Conservation (phyloP, 345 rosid genomes). For the Mangifera indica region DNA sequence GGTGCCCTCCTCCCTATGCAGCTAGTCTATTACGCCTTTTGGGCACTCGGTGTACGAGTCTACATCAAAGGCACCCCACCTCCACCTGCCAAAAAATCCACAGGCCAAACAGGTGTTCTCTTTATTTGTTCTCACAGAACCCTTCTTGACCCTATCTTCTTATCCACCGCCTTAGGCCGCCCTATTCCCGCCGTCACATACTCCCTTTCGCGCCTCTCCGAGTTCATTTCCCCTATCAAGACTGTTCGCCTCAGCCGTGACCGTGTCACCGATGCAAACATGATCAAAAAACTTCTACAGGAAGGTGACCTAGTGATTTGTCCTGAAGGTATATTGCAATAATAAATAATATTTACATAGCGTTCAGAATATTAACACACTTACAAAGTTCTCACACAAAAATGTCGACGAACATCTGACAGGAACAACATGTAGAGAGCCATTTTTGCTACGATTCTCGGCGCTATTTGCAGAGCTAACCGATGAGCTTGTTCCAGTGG, state of each 20-base stretch:
- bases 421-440: slow-evolving; percentile 81
- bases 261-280: slow-evolving; percentile 57
- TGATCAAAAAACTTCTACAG: slow-evolving; percentile 54
- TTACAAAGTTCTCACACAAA: too few relatives aligned
- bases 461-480: slow-evolving; percentile 76
- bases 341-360: too few relatives aligned
- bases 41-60: slow-evolving; percentile 63
- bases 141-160: slow-evolving; percentile 72
- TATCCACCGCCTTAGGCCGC: slow-evolving; percentile 70
- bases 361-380: too few relatives aligned
- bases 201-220: slow-evolving; percentile 73
- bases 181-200: slow-evolving; percentile 75
- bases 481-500: slow-evolving; percentile 72
- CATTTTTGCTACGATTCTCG: slow-evolving; percentile 67
- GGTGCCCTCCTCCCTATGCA: slow-evolving; percentile 67
- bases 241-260: slow-evolving; percentile 65
- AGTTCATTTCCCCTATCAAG: slow-evolving; percentile 78
- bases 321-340: slow-evolving; percentile 45
- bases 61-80: slow-evolving; percentile 65
- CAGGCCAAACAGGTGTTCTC: slow-evolving; percentile 56
- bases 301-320: slow-evolving; percentile 77
- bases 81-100: slow-evolving; percentile 48
- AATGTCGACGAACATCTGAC: too few relatives aligned
- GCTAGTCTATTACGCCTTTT: slow-evolving; percentile 52
- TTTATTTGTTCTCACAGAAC: slow-evolving; percentile 73